These are phyloP conservation scores for Hippophae gyantsensis DNA, from an alignment of 306 rosid genomes.

Conservation along the genomic window DNA sequence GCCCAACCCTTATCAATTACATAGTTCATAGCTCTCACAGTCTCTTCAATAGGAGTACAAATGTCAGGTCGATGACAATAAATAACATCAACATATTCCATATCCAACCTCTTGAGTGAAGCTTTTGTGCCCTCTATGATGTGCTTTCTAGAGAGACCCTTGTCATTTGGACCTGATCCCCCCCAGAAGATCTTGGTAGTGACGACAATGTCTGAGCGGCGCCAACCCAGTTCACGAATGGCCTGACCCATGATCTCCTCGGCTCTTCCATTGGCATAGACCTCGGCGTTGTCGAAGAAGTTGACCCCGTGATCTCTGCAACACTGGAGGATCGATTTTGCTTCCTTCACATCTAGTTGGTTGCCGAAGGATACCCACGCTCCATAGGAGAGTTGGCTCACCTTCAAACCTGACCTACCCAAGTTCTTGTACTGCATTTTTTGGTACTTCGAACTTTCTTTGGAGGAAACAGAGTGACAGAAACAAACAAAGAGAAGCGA, in stretches of 20 bases:
- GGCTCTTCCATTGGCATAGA: conserved; percentile 89
- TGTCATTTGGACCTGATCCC: conserved; percentile 88
- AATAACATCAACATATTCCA: conserved; percentile 46
- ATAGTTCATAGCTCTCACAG: conserved; percentile 79
- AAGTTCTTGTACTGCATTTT: conserved; percentile 82
- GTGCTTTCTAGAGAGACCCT: conserved; percentile 85
- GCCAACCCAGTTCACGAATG: conserved; percentile 82
- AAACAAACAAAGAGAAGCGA: too few relatives aligned
- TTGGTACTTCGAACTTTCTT: too few relatives aligned
- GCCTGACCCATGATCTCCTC: conserved; percentile 99
- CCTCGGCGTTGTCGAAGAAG: conserved; percentile 99
- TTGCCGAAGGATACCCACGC: conserved; percentile 97
- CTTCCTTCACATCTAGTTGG: conserved; percentile 93
- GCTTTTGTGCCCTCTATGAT: conserved; percentile 81
- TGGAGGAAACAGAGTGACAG: too few relatives aligned
- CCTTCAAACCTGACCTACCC: conserved; percentile 79
- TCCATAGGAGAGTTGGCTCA: conserved; percentile 86
- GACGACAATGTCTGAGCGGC: conserved; percentile 80
- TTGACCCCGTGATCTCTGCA: conserved; percentile 92
- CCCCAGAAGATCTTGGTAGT: conserved; percentile 99
- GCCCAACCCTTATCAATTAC: conserved; percentile 85
- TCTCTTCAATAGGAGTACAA: conserved; percentile 79
- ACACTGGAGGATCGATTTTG: conserved; percentile 76
- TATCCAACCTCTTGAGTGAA: conserved; percentile 70
- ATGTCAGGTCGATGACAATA: conserved; percentile 79